phyloP scores from a whole-genome alignment of 768 basidiomycete species.

The Hericium rajendrae region DNA sequence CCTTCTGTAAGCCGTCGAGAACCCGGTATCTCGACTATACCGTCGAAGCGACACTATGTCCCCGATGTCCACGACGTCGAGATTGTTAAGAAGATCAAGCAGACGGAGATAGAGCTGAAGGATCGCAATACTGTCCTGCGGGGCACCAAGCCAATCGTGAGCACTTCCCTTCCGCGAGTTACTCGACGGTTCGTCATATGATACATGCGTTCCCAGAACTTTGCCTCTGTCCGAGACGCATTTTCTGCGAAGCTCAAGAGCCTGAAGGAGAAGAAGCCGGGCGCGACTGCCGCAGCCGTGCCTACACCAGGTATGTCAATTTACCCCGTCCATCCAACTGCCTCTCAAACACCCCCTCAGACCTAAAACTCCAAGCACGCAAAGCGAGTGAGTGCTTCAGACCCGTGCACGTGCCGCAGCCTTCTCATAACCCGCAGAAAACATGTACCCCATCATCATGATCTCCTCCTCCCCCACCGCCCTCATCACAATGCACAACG shows the following conservation, averaged over 20 bases:
- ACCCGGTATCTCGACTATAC: constrained; percentile 28
- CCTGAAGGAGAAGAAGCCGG: constrained; percentile 56
- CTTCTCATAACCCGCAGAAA: constrained; percentile 32
- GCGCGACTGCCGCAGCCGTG: constrained; percentile 26
- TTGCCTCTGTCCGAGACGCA: constrained; percentile 52
- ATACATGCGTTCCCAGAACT: constrained; percentile 49
- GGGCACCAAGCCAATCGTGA: constrained; percentile 75
- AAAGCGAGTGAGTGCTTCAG: constrained; percentile 36
- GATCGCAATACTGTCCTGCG: constrained; percentile 79
- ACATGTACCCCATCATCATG: constrained; percentile 89
- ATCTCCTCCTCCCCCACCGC: constrained; percentile 94
- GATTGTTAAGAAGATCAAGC: constrained; percentile 76
- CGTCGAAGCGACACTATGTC: constrained; percentile 69
- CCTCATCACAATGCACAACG: constrained; percentile 96
- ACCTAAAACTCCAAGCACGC: constrained; percentile 60
- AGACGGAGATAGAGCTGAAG: constrained; percentile 67
- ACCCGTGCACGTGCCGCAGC: not conserved
- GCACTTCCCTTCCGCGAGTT: constrained; percentile 18
- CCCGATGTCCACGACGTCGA: constrained; percentile 72
- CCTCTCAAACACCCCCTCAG: constrained; percentile 16
- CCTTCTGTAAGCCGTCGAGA: constrained; percentile 9
- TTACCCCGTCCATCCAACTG: not conserved
- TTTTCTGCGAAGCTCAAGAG: constrained; percentile 76
- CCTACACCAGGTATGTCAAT: constrained; percentile 27
- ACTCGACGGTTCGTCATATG: not conserved